Evolutionary conservation across 306 rosid species (phyloP).

Genomic region (Macrotyloma uniflorum): DNA sequence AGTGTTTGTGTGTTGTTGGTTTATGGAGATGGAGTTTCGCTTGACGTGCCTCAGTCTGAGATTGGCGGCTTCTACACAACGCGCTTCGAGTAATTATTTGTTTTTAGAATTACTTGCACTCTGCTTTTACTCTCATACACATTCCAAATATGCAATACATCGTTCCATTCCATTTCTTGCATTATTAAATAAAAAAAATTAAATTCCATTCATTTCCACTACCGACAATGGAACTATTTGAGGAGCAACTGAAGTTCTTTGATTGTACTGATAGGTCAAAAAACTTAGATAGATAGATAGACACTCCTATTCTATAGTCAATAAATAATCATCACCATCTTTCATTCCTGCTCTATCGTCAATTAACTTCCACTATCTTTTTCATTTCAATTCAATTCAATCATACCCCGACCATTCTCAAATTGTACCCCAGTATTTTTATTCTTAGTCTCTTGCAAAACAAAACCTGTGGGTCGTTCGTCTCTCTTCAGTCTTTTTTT

Average conservation of each 20-base stretch:
- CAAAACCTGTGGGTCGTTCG: not conserved
- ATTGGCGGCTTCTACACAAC: no score
- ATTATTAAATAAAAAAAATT: not conserved
- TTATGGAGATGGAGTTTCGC: no score
- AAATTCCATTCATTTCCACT: not conserved
- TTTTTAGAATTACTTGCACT: no score
- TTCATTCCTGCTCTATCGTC: constrained; percentile 9
- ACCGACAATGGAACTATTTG: not conserved
- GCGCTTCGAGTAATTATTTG: no score
- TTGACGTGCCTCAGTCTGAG: no score
- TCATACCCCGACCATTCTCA: not conserved
- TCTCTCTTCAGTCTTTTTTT: not conserved
- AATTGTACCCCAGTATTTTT: not conserved
- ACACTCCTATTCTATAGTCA: not conserved
- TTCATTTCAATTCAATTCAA: not conserved
- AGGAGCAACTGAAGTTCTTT: not conserved
- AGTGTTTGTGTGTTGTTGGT: no score
- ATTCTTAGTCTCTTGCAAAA: no score
- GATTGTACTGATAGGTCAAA: not conserved
- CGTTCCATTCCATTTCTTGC: not conserved
- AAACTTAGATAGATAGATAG: not conserved
- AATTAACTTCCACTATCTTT: constrained; percentile 2
- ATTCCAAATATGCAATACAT: no score
- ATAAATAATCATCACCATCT: constrained; percentile 16
- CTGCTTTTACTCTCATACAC: no score